Evolutionary conservation across 805 yeast genomes (phyloP), one percentile per base, ranked within the genome.

Genomic region (Saccharomycopsis fermentans): DNA sequence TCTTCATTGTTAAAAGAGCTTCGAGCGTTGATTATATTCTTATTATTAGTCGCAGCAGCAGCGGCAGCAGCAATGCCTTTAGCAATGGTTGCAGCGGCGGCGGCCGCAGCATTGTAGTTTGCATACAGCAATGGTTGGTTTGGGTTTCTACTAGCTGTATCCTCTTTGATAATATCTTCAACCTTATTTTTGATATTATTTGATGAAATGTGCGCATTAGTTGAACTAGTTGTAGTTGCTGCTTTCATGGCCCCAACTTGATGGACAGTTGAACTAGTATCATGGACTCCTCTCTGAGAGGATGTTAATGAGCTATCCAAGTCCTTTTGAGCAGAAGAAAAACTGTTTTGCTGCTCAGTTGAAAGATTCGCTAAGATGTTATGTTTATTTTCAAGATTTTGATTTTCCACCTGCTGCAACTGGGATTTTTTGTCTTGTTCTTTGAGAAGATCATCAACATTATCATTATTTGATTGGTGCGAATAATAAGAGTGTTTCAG

Each of bases 51-150:
- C 5, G 50, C 50, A 21, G 50, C 50, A 21, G 47, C 40, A 26
- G 47, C 24, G 29, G 57, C 29, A 36, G 55, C 40, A 5, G 54
- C 58, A 21, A 36, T 27, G 12, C 32, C 39, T 34, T 65, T 68
- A 1, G 66, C 65, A 11, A 66, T 66, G 14, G 67, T 65, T 21
- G 68, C 68, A 29, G 66, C 67, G 5, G 63, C 67, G 29, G 65
- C 64, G 9, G 50, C 50, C 21, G 50, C 50, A 43, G 50, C 50
- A 21, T 43, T 43, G 24, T 43, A 43, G 24, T 43, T 43, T 8
- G 50, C 50, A 24, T 43, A 43, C 50, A 21, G 50, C 12, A 43
- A 43, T 3, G 50, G 2, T 16, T 43, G 50, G 6, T 12, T 24
- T 43, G 1, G 29, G 14, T 21, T 43, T 26, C n/a, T 43, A 21